Evolutionary conservation across 1,139 yeast genomes (phyloP), one percentile per base, ranked within the genome.

Genomic region (Diutina sp.): DNA sequence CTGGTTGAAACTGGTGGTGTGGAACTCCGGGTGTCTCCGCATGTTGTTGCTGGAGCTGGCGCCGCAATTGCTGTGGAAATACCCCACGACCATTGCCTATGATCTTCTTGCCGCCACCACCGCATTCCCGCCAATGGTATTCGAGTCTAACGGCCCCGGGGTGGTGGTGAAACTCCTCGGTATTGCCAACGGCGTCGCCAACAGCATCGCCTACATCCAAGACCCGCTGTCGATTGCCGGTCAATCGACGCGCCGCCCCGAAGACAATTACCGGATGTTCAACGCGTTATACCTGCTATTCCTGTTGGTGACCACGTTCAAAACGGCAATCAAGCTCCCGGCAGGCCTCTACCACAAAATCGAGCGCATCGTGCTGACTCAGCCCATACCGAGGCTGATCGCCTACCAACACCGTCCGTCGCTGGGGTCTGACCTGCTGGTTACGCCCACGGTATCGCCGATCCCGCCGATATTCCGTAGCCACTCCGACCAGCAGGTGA

Each of bases 81-180:
- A 50, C 14, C 44, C 53, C 44, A n/a, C n/a, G 12, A 16, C 16
- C 8, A 32, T 50, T n/a, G 53, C 53, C 44, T 32, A 30, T 18
- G 12, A 11, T n/a, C 14, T 50, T 6, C 32, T 50, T 11, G 7
- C 25, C n/a, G 28, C 53, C 3, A 50, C 53, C 8, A 28, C 7
- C 8, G 44, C 14, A 6, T 32, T 50, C 11, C 18, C 41, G 1
- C 12, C 53, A 1, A n/a, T 32, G 45, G 32, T 38, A 6, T 50
- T 50, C 18, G 53, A 50, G 18, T n/a, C 44, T 5, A 50, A 50
- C 18, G 53, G 53, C 8, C 53, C 53, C 12, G 53, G 53, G 44
- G 53, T 50, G 45, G 53, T 50, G 28, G 28, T 50, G 4, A 50
- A 50, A 30, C 53, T 50, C 7, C 18, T 50, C 14, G 53, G 53